Conservation (phyloP, 768 basidiomycete genomes). For the Hygrophorus pudorinus region DNA sequence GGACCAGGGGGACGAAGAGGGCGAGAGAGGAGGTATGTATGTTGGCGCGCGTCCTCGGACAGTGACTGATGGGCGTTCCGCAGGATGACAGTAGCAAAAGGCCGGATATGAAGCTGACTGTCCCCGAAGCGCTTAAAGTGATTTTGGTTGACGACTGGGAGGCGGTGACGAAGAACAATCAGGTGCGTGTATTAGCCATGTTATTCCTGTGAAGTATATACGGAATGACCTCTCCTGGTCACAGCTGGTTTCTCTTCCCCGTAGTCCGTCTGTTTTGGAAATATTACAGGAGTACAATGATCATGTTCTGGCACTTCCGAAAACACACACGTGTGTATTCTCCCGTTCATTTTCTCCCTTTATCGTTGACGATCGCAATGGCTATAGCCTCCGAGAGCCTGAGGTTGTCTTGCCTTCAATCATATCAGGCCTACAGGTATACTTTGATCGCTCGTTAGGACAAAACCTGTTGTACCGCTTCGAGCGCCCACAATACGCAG, state of each 20-base stretch:
- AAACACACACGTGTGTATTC: constrained; percentile 36
- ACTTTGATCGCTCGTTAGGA: constrained; percentile 89
- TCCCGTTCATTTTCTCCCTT: neutral
- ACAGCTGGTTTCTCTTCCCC: constrained; percentile 81
- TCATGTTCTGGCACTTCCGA: constrained; percentile 37
- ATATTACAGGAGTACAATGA: constrained; percentile 72
- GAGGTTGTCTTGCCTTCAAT: constrained; percentile 67
- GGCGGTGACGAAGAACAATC: constrained; percentile 87
- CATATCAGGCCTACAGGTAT: constrained; percentile 74
- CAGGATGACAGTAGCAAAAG: constrained; percentile 72
- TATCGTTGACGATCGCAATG: constrained; percentile 1
- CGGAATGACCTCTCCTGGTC: neutral
- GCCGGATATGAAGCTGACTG: constrained; percentile 82
- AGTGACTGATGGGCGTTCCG: neutral
- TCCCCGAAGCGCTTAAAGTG: constrained; percentile 85
- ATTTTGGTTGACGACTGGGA: constrained; percentile 98
- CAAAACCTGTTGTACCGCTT: constrained; percentile 90
- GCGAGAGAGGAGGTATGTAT: constrained; percentile 61
- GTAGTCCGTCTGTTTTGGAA: constrained; percentile 67
- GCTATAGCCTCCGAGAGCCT: constrained; percentile 55
- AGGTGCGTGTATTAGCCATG: constrained; percentile 36
- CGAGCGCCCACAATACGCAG: constrained; percentile 88
- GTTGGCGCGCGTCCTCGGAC: neutral
- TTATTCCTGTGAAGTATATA: neutral
- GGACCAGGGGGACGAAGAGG: constrained; percentile 56